Conservation (phyloP, 2,329 filamentous ascomycete genomes). For the Didymosphaeria variabile region DNA sequence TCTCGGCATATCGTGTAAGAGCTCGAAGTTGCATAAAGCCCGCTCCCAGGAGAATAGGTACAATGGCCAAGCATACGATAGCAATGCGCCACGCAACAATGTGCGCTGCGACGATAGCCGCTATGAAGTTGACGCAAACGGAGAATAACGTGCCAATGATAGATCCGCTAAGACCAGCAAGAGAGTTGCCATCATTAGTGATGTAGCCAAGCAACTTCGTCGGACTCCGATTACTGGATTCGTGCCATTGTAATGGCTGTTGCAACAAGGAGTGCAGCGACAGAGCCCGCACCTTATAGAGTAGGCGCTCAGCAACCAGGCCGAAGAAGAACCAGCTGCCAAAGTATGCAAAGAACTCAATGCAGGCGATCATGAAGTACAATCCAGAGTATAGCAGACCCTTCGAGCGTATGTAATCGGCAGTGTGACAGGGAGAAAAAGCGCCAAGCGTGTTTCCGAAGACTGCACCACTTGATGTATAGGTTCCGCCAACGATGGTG, state of each 20-base stretch:
- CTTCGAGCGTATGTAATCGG: conserved; percentile 57
- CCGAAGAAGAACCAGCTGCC: conserved; percentile 68
- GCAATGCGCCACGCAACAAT: conserved; percentile 81
- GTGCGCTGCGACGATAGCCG: conserved; percentile 73
- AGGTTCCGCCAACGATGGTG: conserved; percentile 65
- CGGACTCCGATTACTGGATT: conserved; percentile 69
- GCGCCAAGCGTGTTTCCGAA: conserved; percentile 69
- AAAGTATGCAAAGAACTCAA: conserved; percentile 69
- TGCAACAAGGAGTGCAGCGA: conserved; percentile 72
- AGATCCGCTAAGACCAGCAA: conserved; percentile 74
- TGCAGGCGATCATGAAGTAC: conserved; percentile 68
- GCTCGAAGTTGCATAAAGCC: conserved; percentile 74
- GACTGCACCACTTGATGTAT: conserved; percentile 65
- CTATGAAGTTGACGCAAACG: conserved; percentile 72
- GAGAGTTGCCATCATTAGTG: conserved; percentile 72
- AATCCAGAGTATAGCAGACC: conserved; percentile 66
- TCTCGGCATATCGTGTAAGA: conserved; percentile 66
- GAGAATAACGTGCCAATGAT: conserved; percentile 75
- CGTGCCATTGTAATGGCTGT: conserved; percentile 76
- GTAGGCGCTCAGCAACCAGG: conserved; percentile 68
- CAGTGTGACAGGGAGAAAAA: conserved; percentile 63
- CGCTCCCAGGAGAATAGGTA: conserved; percentile 73
- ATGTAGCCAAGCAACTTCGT: conserved; percentile 71
- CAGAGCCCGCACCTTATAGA: conserved; percentile 70
- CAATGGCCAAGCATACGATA: conserved; percentile 72